These are phyloP conservation scores for Excoecaria agallocha DNA, from an alignment of 345 rosid genomes.

Conservation along the genomic window DNA sequence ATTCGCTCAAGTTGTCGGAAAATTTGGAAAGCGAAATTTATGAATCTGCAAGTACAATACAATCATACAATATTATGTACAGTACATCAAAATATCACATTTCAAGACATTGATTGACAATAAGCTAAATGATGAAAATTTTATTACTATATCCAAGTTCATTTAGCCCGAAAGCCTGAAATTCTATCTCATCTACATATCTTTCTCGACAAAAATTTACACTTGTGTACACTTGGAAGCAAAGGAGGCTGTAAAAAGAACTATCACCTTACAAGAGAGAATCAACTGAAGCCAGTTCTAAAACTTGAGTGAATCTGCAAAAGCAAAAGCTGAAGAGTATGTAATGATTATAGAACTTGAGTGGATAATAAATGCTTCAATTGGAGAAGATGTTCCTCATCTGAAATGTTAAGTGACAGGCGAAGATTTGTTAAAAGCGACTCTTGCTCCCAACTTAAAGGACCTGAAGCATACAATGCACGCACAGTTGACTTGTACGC, in stretches of 20 bases:
- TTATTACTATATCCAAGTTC: background rate
- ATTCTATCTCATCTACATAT: background rate
- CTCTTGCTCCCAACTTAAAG: constrained; percentile 25
- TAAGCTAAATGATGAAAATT: background rate
- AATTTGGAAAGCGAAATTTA: no score
- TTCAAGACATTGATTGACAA: no score
- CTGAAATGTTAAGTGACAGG: constrained; percentile 23
- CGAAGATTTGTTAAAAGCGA: constrained; percentile 27
- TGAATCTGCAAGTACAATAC: no score
- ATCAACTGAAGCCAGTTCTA: constrained; percentile 8
- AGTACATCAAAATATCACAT: no score
- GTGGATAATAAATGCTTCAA: constrained; percentile 34
- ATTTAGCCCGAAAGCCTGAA: constrained; percentile 2
- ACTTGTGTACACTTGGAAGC: constrained; percentile 10
- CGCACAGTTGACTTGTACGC: constrained; percentile 45
- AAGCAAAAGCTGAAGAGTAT: background rate
- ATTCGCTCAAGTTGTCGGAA: no score
- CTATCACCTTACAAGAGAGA: background rate
- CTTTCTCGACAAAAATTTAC: constrained; percentile 5
- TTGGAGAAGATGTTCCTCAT: constrained; percentile 23
- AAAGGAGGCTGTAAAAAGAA: background rate
- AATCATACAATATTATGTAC: no score
- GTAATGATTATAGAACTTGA: constrained; percentile 21
- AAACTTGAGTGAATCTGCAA: background rate
- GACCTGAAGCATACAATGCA: constrained; percentile 23